Evolutionary conservation across 2,329 filamentous ascomycete genomes (phyloP), one percentile per base, ranked within the genome.

Genomic region (Orbilia brochopaga): DNA sequence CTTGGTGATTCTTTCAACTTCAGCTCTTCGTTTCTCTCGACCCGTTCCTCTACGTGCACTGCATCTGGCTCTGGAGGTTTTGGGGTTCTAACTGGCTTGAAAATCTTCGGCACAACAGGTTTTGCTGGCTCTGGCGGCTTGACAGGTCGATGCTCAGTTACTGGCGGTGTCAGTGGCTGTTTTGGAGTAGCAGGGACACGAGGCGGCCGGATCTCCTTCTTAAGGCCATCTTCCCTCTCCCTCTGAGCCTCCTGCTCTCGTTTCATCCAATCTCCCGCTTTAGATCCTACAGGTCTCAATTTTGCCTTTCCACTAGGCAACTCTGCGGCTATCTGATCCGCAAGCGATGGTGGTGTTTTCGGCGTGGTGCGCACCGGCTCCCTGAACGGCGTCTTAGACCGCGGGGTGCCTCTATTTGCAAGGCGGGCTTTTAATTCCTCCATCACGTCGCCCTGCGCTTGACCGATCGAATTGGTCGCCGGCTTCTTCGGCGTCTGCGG

Each of bases 361-460:
- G 51, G 37, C n/a, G 32, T 37, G 13, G 10, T 32, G 13, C 44
- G 42, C 15, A 40, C 27, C 5, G 46, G 52, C 35, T 62, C 58
- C 21, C 24, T 24, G n/a, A 59, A 64, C 2, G n/a, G 23, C 4
- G 15, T 15, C 51, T 30, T 21, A 32, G 27, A 32, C 15, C 17
- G n/a, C 10, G 40, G 23, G n/a, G 40, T 15, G n/a, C n/a, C 24
- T 17, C 24, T 64, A 24, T 23, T 35, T 24, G 51, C 51, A 15
- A 64, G 21, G 13, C 27, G 13, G 8, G 40, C 24, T 40, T 50
- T 56, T 27, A 64, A 17, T 48, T 53, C 61, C 13, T 70, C 59
- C 40, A 70, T 40, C 48, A 64, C 35, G 1, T 51, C 35, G 11
- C 17, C 24, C 23, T 40, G 53, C 1, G 2, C 23, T 1, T 52